These are phyloP conservation scores for Ophiostoma ulmi DNA, from an alignment of 2,329 filamentous ascomycete species.

Conservation along the genomic window DNA sequence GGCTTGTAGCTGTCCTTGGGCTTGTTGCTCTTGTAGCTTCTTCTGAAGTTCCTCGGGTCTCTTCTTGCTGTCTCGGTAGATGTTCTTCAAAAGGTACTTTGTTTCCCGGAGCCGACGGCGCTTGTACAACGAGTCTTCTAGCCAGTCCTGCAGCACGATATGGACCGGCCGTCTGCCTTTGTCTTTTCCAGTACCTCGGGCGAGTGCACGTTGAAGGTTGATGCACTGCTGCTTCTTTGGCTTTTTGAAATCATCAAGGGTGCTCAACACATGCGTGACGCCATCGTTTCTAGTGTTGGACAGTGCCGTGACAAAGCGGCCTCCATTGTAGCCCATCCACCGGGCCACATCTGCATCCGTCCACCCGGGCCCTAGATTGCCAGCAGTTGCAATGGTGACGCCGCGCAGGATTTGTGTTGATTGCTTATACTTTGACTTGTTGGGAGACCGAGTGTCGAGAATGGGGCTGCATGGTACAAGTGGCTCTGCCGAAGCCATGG, in stretches of 20 bases:
- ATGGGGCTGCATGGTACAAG: background rate
- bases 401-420: slow-evolving; percentile 6
- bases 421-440: background rate
- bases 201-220: background rate
- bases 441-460: background rate
- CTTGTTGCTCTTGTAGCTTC: slow-evolving; percentile 32
- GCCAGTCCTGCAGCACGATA: slow-evolving; percentile 50
- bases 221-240: slow-evolving; percentile 16
- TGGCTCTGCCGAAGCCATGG: slow-evolving; percentile 4
- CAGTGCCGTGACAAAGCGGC: slow-evolving; percentile 46
- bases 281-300: slow-evolving; percentile 32
- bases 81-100: slow-evolving; percentile 40
- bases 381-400: slow-evolving; percentile 48
- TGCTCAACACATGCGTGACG: slow-evolving; percentile 70
- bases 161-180: slow-evolving; percentile 23
- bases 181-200: background rate
- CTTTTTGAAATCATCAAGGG: slow-evolving; percentile 50
- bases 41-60: slow-evolving; percentile 24
- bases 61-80: slow-evolving; percentile 30
- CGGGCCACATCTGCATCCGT: slow-evolving; percentile 53
- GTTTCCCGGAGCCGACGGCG: slow-evolving; percentile 33
- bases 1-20: slow-evolving; percentile 27
- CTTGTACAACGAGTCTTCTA: slow-evolving; percentile 42
- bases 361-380: slow-evolving; percentile 48
- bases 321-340: slow-evolving; percentile 63